Base-by-base conservation (phyloP, 176 grass and related monocot genomes). In the Oryza glumipatula region DNA sequence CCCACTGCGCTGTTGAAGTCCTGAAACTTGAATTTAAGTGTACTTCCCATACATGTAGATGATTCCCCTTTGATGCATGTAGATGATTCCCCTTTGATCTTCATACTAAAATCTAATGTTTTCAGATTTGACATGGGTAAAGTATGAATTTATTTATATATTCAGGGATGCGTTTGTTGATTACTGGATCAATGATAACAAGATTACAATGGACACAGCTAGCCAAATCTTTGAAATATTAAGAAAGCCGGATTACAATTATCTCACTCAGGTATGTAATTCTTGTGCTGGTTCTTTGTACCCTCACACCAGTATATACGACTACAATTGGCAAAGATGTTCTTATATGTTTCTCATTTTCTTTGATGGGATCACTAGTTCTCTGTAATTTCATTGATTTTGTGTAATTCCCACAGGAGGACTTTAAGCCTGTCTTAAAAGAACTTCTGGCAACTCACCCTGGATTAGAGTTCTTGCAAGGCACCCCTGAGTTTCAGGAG, bases 401-500 rank as follows among this genome's bases (percentile, higher is more conserved):
- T 78, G 30, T 76, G 65, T 79, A 80, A 84, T 86, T 89, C 41
- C 36, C 52, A 33, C 86, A 99, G 97, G 97, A 99, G 35, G 97
- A 99, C 67, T 99, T 99, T 70, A 99, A 99, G 76, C 94, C 94
- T 84, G 75, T 99, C 35, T 76, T 99, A 67, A 91, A 89, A 81
- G 97, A 99, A 88, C 94, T 99, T 33, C 72, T 99, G 92, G 79
- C 97, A 73, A 99, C 78, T 73, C 97, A 99, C 86, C 92, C 97
- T 80, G 97, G 97, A 70, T 92, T 99, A 84, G 97, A 99, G 86
- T 99, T 99, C 82, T 84, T 99, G 85, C 97, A 99, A 82, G 97
- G 97, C 84, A 99, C 97, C 24, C 97, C 97, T 3, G 97, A 99
- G 81, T 99, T 99, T 96, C 97, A 99, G 84, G 97, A 99, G 77